Conservation (phyloP, 306 rosid species). For the Quercus aquifolioides region DNA sequence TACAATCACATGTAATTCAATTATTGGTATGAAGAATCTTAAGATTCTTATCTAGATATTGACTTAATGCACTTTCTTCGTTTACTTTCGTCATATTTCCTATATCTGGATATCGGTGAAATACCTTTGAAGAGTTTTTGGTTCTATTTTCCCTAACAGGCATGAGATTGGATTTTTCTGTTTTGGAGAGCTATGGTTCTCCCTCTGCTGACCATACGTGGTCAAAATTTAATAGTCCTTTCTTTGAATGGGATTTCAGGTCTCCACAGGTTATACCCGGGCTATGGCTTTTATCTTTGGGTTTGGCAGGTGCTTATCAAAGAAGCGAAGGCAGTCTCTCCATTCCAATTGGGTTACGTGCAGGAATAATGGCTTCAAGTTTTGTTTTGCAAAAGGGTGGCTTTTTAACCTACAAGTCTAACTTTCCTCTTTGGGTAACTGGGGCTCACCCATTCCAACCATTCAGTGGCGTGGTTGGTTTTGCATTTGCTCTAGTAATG, state of each 20-base stretch:
- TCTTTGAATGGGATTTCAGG: conserved; percentile 53
- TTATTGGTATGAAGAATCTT: not conserved
- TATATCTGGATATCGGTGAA: not conserved
- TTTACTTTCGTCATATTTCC: not conserved
- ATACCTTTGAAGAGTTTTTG: not conserved
- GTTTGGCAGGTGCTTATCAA: conserved; percentile 71
- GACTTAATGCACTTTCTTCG: not conserved
- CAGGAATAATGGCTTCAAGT: conserved; percentile 76
- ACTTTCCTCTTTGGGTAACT: conserved; percentile 49
- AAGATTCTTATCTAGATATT: conserved; percentile 1
- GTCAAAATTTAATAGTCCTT: conserved; percentile 5
- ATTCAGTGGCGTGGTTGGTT: conserved; percentile 74
- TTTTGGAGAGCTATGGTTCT: not conserved
- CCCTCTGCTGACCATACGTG: not conserved
- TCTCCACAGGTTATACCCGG: conserved; percentile 72
- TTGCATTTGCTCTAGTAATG: conserved; percentile 48
- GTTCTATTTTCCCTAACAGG: not conserved
- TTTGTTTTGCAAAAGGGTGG: conserved; percentile 62
- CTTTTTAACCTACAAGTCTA: conserved; percentile 44
- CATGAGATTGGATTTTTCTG: not conserved
- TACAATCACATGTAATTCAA: not conserved
- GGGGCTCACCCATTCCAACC: conserved; percentile 76
- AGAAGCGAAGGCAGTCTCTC: conserved; percentile 75
- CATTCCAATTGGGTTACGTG: conserved; percentile 69
- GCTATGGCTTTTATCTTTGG: conserved; percentile 78